Evolutionary conservation across 345 rosid genomes (phyloP), one percentile per base, ranked within the genome.

Genomic region (Eucalyptus tenuipes): DNA sequence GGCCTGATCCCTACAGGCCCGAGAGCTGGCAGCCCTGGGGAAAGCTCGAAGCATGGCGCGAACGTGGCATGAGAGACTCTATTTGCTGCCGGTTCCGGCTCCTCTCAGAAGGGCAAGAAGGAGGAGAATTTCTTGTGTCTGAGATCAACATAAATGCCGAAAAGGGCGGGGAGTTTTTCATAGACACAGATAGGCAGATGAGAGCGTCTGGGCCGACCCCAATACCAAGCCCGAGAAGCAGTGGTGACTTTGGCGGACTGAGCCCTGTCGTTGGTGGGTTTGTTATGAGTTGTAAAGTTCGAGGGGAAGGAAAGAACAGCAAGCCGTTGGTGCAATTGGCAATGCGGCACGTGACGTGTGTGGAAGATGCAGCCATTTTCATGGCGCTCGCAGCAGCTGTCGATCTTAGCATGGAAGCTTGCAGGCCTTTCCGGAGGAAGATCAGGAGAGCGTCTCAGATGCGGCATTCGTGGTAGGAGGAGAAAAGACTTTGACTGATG

Each of bases 1-100:
- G 96, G 57, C 98, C 99, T 27, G 99, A 96, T 92, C 91, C 92
- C 13, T 94, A 94, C 88, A 91, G 97, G 88, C 95, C 98, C 7
- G 97, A 95, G 91, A 94, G 97, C 94, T 97, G 99, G 99, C 95
- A 95, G 91, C 99, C 99, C 14, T 97, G 99, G 99, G 99, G 99
- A 92, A 97, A 94, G 93, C 97, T 97, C 3, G 98, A 97, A 91
- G 98, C 96, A 8, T 97, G 99, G 99, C 97, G 98, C 12, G 99
- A 97, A 90, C 98, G 99, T 8, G 97, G 99, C 87, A 91, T 96
- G 79, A 94, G 99, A 91, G 99, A 97, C 92, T 93, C 98, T 2
- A 88, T 97, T 5, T 97, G 99, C 93, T 96, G 97, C 92, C 93
- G 97, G 64, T 97, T 97, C 89, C 97, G 95, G 90, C 95, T 97